phyloP scores from a whole-genome alignment of 148 eudicot species.

The Fagopyrum esculentum region DNA sequence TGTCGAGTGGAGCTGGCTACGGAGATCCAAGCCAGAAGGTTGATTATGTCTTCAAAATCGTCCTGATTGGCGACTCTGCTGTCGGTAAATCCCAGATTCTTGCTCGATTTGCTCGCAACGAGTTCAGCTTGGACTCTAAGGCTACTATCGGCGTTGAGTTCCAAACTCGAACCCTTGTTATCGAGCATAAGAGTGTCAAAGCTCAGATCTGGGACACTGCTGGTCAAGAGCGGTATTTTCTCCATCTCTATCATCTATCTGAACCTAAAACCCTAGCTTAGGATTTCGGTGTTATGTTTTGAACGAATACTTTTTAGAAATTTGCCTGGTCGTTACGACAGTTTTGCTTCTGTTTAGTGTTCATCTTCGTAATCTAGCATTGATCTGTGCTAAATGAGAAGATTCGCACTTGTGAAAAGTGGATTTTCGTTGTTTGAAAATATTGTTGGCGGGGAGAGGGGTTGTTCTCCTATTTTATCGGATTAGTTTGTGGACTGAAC shows the following conservation, averaged over 20 bases:
- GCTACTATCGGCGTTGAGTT: constrained; percentile 82
- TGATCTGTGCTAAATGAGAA: constrained; percentile 6
- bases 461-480: neutral
- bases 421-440: neutral
- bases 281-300: neutral
- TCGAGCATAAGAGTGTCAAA: constrained; percentile 58
- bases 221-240: constrained; percentile 64
- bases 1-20: constrained; percentile 34
- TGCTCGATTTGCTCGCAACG: constrained; percentile 62
- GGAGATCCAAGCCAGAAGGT: constrained; percentile 49
- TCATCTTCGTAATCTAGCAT: neutral
- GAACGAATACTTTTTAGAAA: neutral
- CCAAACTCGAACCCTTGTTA: constrained; percentile 64
- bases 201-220: constrained; percentile 97
- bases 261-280: neutral
- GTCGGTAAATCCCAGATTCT: constrained; percentile 76
- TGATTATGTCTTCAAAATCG: constrained; percentile 76
- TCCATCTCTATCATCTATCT: neutral
- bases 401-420: neutral
- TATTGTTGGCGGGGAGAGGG: neutral
- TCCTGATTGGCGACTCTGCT: constrained; percentile 68
- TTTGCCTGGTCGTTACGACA: neutral
- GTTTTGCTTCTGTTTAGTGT: constrained; percentile 2
- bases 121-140: constrained; percentile 75
- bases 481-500: neutral